phyloP scores from a whole-genome alignment of 2,329 filamentous ascomycete genomes.

The Thielaviopsis ethacetica region DNA sequence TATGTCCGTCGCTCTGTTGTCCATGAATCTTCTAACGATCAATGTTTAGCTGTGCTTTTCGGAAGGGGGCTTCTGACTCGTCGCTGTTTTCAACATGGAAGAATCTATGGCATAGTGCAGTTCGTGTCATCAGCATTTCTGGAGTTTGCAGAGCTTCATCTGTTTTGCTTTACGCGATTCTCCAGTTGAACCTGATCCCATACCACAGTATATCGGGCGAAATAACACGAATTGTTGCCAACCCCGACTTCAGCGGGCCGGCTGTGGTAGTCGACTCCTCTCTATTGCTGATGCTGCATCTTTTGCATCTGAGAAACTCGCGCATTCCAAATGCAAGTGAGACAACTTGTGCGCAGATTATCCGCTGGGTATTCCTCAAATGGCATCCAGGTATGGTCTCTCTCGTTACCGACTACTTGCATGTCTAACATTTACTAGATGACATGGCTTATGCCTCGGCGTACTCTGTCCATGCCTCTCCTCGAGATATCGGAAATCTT shows the following conservation, averaged over 20 bases:
- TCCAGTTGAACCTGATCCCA: conserved; percentile 48
- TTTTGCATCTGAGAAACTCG: conserved; percentile 50
- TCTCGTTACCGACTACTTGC: neutral
- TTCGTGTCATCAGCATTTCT: conserved; percentile 52
- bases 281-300: conserved; percentile 51
- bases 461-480: conserved; percentile 45
- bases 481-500: conserved; percentile 50
- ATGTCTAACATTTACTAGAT: conserved; percentile 23
- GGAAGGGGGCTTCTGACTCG: conserved; percentile 9
- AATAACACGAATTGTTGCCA: conserved; percentile 54
- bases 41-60: conserved; percentile 18
- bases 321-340: conserved; percentile 53
- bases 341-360: conserved; percentile 51
- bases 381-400: conserved; percentile 60
- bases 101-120: conserved; percentile 59
- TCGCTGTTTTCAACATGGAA: conserved; percentile 37
- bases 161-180: conserved; percentile 50
- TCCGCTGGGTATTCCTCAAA: conserved; percentile 65
- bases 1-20: conserved; percentile 22
- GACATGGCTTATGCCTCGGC: conserved; percentile 53
- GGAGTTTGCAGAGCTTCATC: conserved; percentile 63
- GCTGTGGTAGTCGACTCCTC: conserved; percentile 65
- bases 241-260: conserved; percentile 70
- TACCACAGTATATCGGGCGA: conserved; percentile 52
- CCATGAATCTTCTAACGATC: conserved; percentile 13